Base-by-base conservation (phyloP, 2,329 filamentous ascomycete species). In the Sordariomycetes sp. region DNA sequence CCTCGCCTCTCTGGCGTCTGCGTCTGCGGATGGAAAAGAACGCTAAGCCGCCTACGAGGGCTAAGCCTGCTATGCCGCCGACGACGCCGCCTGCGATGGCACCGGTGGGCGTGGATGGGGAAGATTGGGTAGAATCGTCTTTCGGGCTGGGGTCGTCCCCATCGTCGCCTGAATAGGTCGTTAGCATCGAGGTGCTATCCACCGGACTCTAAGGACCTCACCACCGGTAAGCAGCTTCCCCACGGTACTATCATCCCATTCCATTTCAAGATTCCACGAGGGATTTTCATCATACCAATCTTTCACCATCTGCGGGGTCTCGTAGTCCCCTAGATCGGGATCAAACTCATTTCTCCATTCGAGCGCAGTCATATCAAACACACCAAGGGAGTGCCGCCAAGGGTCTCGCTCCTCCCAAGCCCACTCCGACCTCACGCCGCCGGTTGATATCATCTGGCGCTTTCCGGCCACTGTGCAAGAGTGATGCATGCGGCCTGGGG, bases 361-460 rank as follows among this genome's bases (percentile, higher is more conserved):
- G 40, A 61, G 42, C 12, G 46, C 44, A 3, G 50, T 54, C 53
- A 64, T 51, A 33, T 63, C 59, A 39, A 61, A 58, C 8, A 65
- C 45, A 3, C 60, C 57, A 14, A 64, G 43, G 1, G 57, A 55
- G 23, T 55, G 50, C 5, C 40, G 37, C 55, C 55, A 61, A 1
- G 51, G 51, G 32, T 62, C 58, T 9, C 43, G 36, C 8, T 50
- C 50, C 6, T 36, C 39, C 31, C 21, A 42, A 24, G 21, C 30
- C 15, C 15, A 36, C 18, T 25, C 26, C 27, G 8, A 9, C 19
- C 17, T 26, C 19, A 47, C 36, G 6, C 62, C 62, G 15, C 60
- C 61, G 8, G 58, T 41, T 14, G 51, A 53, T 2, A 66, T 35
- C 59, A 65, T 57, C 39, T 64, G 60, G 16, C 59, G 43, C 11